Evolutionary conservation across 139 green algal genomes (phyloP).

Genomic region (Chlamydomonas sp.): DNA sequence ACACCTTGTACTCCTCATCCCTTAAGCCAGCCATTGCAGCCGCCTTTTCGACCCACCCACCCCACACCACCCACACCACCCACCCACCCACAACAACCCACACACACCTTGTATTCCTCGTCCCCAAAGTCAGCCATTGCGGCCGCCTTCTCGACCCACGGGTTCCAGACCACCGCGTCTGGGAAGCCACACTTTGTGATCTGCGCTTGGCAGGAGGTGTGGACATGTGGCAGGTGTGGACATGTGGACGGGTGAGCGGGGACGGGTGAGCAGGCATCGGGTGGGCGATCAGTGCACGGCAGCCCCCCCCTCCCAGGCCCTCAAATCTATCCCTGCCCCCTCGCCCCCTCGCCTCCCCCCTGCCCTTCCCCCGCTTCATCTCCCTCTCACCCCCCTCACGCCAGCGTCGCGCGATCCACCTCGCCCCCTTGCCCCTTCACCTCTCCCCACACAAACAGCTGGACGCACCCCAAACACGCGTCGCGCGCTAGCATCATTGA

Average conservation of each 20-base stretch:
- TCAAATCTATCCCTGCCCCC: too few relatives aligned
- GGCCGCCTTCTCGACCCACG: constrained; percentile 58
- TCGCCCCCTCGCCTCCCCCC: too few relatives aligned
- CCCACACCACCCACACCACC: background rate
- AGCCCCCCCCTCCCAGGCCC: too few relatives aligned
- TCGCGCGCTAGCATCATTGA: background rate
- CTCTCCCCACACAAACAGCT: background rate
- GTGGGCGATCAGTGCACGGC: too few relatives aligned
- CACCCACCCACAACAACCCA: background rate
- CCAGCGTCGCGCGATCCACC: background rate
- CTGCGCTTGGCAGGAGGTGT: too few relatives aligned
- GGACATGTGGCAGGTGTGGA: too few relatives aligned
- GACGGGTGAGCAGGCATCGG: too few relatives aligned
- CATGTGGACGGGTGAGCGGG: too few relatives aligned
- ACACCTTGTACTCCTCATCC: constrained; percentile 56
- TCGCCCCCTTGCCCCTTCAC: background rate
- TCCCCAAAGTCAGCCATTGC: constrained; percentile 68
- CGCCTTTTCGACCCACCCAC: constrained; percentile 2
- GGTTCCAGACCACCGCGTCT: constrained; percentile 79
- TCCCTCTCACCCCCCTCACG: background rate
- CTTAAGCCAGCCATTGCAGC: constrained; percentile 59
- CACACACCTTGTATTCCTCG: constrained; percentile 56
- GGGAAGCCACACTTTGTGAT: constrained; percentile 52
- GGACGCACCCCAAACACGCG: background rate
- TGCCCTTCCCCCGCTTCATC: too few relatives aligned